Evolutionary conservation across 176 grass and related monocot genomes (phyloP).

Genomic region (Tillandsia leiboldiana): DNA sequence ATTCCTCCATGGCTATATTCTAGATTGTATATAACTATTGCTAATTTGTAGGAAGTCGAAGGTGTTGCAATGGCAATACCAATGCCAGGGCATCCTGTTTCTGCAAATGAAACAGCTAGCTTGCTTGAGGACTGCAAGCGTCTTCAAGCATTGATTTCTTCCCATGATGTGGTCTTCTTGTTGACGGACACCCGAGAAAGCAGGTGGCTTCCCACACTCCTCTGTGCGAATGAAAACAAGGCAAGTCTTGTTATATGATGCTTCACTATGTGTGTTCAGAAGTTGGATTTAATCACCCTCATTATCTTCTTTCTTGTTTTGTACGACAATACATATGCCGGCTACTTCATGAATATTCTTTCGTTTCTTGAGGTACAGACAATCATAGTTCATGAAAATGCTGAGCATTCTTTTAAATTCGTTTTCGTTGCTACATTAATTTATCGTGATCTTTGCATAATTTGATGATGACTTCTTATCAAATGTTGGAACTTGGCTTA

Average conservation of each 20-base stretch:
- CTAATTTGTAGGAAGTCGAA: slow-evolving; percentile 58
- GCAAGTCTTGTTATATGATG: slow-evolving; percentile 15
- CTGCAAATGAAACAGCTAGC: slow-evolving; percentile 41
- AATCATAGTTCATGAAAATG: too few relatives aligned
- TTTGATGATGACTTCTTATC: too few relatives aligned
- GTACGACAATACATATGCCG: too few relatives aligned
- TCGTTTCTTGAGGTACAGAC: too few relatives aligned
- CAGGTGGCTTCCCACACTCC: slow-evolving; percentile 85
- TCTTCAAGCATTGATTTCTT: slow-evolving; percentile 50
- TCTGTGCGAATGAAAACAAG: slow-evolving; percentile 77
- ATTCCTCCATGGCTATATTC: neutral
- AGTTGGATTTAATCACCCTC: too few relatives aligned
- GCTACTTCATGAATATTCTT: too few relatives aligned
- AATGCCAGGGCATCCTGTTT: slow-evolving; percentile 92
- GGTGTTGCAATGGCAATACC: slow-evolving; percentile 72
- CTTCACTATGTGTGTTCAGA: neutral
- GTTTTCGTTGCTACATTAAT: too few relatives aligned
- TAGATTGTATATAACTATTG: slow-evolving; percentile 19
- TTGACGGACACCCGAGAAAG: slow-evolving; percentile 96
- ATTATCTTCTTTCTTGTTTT: too few relatives aligned
- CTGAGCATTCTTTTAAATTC: too few relatives aligned
- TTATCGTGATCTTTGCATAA: too few relatives aligned
- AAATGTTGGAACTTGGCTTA: too few relatives aligned
- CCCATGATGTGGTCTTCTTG: slow-evolving; percentile 84
- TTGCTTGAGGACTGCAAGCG: slow-evolving; percentile 48